Percentiles rank a stretch among this genome's conserved stretches.
phyloP scores from a whole-genome alignment of 2,329 filamentous ascomycete genomes.

The Verticillium nonalfalfae region DNA sequence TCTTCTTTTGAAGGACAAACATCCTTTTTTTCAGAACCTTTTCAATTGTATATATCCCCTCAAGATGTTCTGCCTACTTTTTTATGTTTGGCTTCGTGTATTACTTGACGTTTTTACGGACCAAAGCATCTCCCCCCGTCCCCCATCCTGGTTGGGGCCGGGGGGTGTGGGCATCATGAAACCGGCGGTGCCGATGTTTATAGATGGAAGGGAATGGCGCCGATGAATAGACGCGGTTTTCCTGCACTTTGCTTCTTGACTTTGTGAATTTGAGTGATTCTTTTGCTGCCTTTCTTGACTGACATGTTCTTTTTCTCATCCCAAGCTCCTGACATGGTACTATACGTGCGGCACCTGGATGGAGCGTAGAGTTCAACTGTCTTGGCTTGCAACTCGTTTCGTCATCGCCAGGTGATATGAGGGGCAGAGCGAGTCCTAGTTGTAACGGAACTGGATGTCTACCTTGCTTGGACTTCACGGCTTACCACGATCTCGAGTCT shows the following conservation, averaged over 20 bases:
- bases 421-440: no score
- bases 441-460: no score
- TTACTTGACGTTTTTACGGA: not conserved
- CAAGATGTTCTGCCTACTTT: not conserved
- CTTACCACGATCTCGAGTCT: no score
- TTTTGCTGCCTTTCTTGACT: not conserved
- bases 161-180: not conserved
- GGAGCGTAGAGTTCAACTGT: no score
- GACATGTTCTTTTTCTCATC: not conserved
- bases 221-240: conserved; percentile 4
- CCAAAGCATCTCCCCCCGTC: not conserved
- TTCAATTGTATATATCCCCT: not conserved
- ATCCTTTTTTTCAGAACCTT: not conserved
- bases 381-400: no score
- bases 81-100: not conserved
- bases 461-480: no score
- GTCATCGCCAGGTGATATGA: no score
- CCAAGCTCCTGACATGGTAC: no score
- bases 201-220: conserved; percentile 3
- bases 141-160: conserved; percentile 1
- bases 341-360: no score
- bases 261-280: not conserved
- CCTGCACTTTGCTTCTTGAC: not conserved
- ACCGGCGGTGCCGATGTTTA: conserved; percentile 3
- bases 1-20: not conserved